These are phyloP conservation scores for Pichia nanzhaoensis DNA, from an alignment of 805 yeast genomes.

Conservation along the genomic window DNA sequence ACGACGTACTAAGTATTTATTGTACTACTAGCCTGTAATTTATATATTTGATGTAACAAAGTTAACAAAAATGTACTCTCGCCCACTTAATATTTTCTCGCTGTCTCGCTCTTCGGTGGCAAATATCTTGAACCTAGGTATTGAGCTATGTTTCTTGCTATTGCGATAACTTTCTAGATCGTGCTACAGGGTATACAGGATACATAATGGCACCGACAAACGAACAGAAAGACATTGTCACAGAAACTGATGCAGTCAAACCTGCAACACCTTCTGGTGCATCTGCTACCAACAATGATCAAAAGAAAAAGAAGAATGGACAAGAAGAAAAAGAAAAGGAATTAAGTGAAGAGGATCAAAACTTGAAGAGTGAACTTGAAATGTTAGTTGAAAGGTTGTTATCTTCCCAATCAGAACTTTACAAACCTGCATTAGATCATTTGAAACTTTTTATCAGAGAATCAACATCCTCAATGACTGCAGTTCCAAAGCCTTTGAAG, in stretches of 20 bases:
- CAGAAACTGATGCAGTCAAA: neutral
- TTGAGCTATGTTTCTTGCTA: too few relatives aligned
- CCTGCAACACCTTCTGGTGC: constrained; percentile 3
- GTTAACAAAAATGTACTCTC: too few relatives aligned
- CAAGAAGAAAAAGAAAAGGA: constrained; percentile 37
- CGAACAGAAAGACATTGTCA: constrained; percentile 15
- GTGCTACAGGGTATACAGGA: too few relatives aligned
- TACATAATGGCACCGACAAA: constrained; percentile 21
- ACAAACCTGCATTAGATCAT: constrained; percentile 55
- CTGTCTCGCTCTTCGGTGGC: neutral
- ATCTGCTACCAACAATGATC: constrained; percentile 8
- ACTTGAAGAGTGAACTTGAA: constrained; percentile 80
- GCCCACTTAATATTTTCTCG: too few relatives aligned
- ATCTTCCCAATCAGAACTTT: constrained; percentile 46
- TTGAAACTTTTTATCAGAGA: constrained; percentile 78
- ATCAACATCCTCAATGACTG: constrained; percentile 97
- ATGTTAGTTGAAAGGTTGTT: constrained; percentile 72
- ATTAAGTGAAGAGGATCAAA: constrained; percentile 71
- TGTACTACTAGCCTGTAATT: neutral
- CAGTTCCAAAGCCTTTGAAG: constrained; percentile 97
- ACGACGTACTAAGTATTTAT: neutral
- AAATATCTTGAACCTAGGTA: neutral
- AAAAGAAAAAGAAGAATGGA: constrained; percentile 16
- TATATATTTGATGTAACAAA: too few relatives aligned
- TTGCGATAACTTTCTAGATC: too few relatives aligned